A percentile compares a stretch with the other conserved stretches of the same genome.
Evolutionary conservation across 345 rosid species (phyloP).

Genomic region (Kernera saxatilis): DNA sequence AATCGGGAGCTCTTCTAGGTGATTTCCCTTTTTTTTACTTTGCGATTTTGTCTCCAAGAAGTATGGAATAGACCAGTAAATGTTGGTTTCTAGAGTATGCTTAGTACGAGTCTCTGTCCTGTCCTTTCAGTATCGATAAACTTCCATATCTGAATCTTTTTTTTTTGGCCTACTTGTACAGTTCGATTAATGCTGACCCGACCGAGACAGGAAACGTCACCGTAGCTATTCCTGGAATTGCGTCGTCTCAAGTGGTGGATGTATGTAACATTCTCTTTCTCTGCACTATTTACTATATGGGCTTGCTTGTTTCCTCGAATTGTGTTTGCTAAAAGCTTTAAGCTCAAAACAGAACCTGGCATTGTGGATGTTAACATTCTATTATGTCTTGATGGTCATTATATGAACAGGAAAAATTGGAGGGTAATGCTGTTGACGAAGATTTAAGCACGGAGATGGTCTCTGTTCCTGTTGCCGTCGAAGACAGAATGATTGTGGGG

Average conservation of each 20-base stretch:
- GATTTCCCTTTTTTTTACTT: not conserved
- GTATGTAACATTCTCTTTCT: slow-evolving; percentile 17
- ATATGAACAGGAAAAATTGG: too few relatives aligned
- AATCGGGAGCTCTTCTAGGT: not conserved
- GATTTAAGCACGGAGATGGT: not conserved
- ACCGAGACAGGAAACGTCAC: not conserved
- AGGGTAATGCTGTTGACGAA: not conserved
- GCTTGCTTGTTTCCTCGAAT: not conserved
- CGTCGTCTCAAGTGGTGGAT: slow-evolving; percentile 7
- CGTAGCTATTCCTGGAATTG: not conserved
- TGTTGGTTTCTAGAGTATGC: not conserved
- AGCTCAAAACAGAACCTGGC: not conserved
- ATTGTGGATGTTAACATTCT: not conserved
- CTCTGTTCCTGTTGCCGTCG: not conserved
- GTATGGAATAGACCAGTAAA: not conserved
- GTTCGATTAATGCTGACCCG: not conserved
- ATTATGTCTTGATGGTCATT: not conserved
- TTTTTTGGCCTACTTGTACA: not conserved
- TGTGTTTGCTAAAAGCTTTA: not conserved
- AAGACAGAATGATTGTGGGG: not conserved
- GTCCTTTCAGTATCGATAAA: not conserved
- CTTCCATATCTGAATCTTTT: not conserved
- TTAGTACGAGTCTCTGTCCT: not conserved
- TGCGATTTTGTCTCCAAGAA: not conserved
- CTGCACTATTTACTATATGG: not conserved